Conservation (phyloP, 1,284 basidiomycete species). For the Sutorius eximius region DNA sequence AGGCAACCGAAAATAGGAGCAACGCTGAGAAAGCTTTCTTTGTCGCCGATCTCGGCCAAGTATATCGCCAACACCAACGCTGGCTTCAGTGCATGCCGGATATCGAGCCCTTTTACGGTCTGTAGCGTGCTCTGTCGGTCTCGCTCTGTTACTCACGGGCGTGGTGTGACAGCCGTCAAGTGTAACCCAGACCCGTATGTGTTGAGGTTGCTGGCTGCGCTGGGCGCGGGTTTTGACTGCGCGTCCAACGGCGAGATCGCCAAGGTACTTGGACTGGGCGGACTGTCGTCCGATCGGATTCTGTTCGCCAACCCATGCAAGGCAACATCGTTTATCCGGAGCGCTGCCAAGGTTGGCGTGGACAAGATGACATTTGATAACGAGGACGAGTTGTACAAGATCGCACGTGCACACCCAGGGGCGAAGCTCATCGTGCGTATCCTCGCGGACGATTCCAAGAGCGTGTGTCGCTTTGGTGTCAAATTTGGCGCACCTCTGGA, state of each 20-base stretch:
- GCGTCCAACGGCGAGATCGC: constrained; percentile 96
- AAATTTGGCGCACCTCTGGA: constrained; percentile 96
- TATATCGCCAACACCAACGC: constrained; percentile 84
- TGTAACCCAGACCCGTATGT: constrained; percentile 98
- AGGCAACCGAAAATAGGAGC: constrained; percentile 50
- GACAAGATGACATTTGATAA: constrained; percentile 99
- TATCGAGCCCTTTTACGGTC: constrained; percentile 85
- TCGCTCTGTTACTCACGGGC: constrained; percentile 23
- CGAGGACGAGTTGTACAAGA: constrained; percentile 95
- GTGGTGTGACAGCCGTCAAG: constrained; percentile 29
- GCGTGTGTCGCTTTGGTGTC: constrained; percentile 88
- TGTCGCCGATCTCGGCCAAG: constrained; percentile 88
- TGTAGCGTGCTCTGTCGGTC: constrained; percentile 25
- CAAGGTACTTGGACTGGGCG: constrained; percentile 74
- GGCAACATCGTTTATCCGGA: constrained; percentile 89
- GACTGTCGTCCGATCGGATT: constrained; percentile 74
- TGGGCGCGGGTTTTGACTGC: constrained; percentile 96
- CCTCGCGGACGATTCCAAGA: constrained; percentile 95
- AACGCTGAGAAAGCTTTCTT: constrained; percentile 95
- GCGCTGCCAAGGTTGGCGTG: constrained; percentile 77
- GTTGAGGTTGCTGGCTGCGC: constrained; percentile 83
- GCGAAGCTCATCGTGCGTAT: constrained; percentile 94
- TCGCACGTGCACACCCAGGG: constrained; percentile 77
- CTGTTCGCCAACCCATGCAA: constrained; percentile 99
- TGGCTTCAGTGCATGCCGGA: constrained; percentile 84